Percentiles rank a stretch among this genome's conserved stretches.
phyloP scores from a whole-genome alignment of 208 protist genomes.

The Leishmania major region DNA sequence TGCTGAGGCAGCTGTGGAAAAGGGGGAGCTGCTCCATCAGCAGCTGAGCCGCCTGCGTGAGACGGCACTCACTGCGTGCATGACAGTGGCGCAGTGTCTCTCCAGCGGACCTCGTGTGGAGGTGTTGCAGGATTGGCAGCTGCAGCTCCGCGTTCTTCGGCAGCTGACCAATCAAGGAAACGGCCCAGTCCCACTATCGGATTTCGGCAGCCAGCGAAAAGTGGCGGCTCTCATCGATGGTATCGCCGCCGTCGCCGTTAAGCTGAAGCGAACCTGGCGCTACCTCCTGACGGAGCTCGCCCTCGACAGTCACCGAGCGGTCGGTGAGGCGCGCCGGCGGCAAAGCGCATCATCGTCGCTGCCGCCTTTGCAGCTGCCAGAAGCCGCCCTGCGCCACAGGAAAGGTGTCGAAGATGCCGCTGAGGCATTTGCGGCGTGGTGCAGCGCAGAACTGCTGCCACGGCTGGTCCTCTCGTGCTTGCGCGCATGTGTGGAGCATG shows the following conservation, averaged over 20 bases:
- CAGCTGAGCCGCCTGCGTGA: constrained; percentile 20
- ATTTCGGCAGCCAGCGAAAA: background rate
- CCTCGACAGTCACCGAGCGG: constrained; percentile 23
- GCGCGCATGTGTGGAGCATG: constrained; percentile 4
- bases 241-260: constrained; percentile 56
- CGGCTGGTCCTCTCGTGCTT: constrained; percentile 11
- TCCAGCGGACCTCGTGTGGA: constrained; percentile 58
- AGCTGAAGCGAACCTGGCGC: constrained; percentile 61
- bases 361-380: background rate
- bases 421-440: constrained; percentile 18
- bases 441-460: constrained; percentile 6
- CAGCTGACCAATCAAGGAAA: constrained; percentile 8
- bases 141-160: constrained; percentile 24
- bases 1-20: background rate
- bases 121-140: constrained; percentile 56
- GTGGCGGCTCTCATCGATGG: constrained; percentile 34
- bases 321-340: background rate
- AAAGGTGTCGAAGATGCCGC: constrained; percentile 10
- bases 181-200: background rate
- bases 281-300: constrained; percentile 50
- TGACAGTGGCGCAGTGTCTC: constrained; percentile 56
- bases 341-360: background rate
- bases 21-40: background rate
- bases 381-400: background rate
- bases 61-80: constrained; percentile 22